Evolutionary conservation across 345 rosid species (phyloP).

Genomic region (Gynandropsis gynandra): DNA sequence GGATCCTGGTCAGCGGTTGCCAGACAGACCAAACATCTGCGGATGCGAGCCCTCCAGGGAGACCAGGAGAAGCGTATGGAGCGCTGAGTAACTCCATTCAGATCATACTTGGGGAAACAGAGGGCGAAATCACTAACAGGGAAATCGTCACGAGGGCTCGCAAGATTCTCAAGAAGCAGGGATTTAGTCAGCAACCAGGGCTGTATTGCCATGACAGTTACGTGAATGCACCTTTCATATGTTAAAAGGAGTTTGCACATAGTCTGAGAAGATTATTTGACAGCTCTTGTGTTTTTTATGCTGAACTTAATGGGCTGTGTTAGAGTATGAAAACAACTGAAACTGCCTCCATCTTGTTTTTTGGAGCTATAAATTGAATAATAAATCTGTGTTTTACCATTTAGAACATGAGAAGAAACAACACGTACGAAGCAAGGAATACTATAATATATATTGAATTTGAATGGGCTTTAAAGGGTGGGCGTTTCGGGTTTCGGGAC

Average conservation of each 20-base stretch:
- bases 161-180: slow-evolving; percentile 18
- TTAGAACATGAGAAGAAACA: no score
- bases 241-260: slow-evolving; percentile 13
- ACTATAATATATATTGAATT: no score
- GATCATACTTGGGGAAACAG: slow-evolving; percentile 47
- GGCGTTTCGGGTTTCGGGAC: no score
- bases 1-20: slow-evolving; percentile 83
- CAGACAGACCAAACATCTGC: slow-evolving; percentile 93
- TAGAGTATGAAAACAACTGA: no score
- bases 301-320: no score
- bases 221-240: slow-evolving; percentile 33
- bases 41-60: slow-evolving; percentile 66
- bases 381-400: no score
- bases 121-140: slow-evolving; percentile 42
- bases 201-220: slow-evolving; percentile 41
- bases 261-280: no score
- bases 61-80: slow-evolving; percentile 58
- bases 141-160: slow-evolving; percentile 63
- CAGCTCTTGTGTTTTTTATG: no score
- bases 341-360: no score
- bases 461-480: no score
- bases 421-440: no score
- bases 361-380: no score
- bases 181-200: slow-evolving; percentile 46
- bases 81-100: slow-evolving; percentile 90